Evolutionary conservation across 306 rosid species (phyloP).

Genomic region (Abrus precatorius): DNA sequence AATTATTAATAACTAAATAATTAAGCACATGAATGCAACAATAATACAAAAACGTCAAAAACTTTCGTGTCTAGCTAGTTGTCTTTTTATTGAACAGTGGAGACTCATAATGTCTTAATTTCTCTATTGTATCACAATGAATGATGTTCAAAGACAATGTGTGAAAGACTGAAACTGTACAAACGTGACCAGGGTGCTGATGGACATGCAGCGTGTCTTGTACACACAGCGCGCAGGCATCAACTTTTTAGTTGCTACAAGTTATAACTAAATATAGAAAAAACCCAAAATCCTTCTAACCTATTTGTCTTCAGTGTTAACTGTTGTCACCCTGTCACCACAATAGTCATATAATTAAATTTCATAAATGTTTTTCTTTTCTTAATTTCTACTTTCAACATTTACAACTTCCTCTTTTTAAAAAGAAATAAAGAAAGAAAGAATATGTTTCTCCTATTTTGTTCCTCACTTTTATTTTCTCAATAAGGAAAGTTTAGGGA

Average conservation of each 20-base stretch:
- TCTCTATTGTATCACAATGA: not conserved
- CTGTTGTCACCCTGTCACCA: not conserved
- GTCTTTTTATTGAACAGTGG: no score
- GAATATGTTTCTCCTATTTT: slow-evolving; percentile 19
- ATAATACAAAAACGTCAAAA: no score
- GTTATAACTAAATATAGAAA: slow-evolving; percentile 37
- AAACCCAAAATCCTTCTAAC: slow-evolving; percentile 18
- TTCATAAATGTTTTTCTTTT: not conserved
- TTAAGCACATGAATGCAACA: no score
- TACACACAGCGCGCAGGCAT: slow-evolving; percentile 8
- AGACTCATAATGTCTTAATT: not conserved
- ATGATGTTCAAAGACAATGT: not conserved
- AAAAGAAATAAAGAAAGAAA: not conserved
- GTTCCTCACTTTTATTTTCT: slow-evolving; percentile 14
- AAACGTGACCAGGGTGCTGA: slow-evolving; percentile 20
- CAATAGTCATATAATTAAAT: not conserved
- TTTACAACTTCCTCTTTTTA: not conserved
- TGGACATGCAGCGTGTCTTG: slow-evolving; percentile 29
- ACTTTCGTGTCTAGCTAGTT: no score
- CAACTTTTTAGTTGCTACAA: slow-evolving; percentile 28
- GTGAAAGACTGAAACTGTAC: slow-evolving; percentile 5
- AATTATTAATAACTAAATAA: no score
- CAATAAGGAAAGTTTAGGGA: not conserved
- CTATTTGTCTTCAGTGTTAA: slow-evolving; percentile 3
- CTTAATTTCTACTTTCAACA: not conserved